Evolutionary conservation across 805 yeast species (phyloP).

Genomic region (Kluyveromyces aestuarii): DNA sequence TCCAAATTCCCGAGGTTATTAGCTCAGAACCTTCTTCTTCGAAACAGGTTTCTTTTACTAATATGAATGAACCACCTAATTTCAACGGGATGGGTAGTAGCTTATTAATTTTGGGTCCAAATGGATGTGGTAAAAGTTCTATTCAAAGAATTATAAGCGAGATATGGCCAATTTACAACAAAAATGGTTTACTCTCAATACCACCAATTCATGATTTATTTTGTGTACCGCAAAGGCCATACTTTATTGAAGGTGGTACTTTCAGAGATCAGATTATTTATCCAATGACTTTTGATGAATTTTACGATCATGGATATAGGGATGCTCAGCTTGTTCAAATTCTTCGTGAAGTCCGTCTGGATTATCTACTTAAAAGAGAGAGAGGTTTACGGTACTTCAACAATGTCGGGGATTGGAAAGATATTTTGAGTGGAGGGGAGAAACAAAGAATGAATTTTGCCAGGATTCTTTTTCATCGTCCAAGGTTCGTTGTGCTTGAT

Average conservation of each 20-base stretch:
- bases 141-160: conserved; percentile 79
- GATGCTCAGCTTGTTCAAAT: conserved; percentile 64
- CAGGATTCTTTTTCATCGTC: conserved; percentile 68
- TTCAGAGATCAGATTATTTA: conserved; percentile 87
- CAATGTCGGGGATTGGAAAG: conserved; percentile 66
- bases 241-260: conserved; percentile 67
- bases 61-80: conserved; percentile 11
- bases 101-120: conserved; percentile 73
- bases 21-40: conserved; percentile 14
- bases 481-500: conserved; percentile 75
- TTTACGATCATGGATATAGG: conserved; percentile 59
- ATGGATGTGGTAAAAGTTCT: conserved; percentile 86
- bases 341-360: conserved; percentile 68
- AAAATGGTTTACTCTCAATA: conserved; percentile 65
- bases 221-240: conserved; percentile 80
- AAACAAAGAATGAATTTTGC: conserved; percentile 88
- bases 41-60: conserved; percentile 4
- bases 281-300: conserved; percentile 70
- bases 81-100: conserved; percentile 48
- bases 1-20: conserved; percentile 36
- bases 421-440: conserved; percentile 93
- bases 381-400: conserved; percentile 39
- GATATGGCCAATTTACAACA: conserved; percentile 78
- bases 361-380: conserved; percentile 63
- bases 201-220: conserved; percentile 63